phyloP scores from a whole-genome alignment of 495 filamentous ascomycete species.

The Xylona heveae region DNA sequence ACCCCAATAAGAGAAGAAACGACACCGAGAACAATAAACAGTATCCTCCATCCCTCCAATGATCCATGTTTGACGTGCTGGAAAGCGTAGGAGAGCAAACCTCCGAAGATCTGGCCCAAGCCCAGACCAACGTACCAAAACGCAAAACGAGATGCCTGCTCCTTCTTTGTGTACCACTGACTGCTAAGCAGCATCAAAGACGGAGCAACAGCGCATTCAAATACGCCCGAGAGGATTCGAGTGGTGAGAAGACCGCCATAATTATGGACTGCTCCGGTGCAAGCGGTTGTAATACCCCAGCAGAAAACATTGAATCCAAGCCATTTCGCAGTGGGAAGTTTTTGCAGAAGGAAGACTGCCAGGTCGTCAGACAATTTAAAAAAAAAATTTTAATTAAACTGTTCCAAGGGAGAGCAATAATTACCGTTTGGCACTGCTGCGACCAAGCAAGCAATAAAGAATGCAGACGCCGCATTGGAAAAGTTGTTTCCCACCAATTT shows the following conservation, averaged over 20 bases:
- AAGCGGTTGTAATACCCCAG: constrained; percentile 31
- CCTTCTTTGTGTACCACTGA: constrained; percentile 40
- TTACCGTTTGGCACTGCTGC: constrained; percentile 31
- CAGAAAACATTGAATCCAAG: constrained; percentile 10
- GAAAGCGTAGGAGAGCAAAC: constrained; percentile 36
- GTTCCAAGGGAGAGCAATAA: background rate
- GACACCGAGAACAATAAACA: constrained; percentile 37
- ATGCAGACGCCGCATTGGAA: constrained; percentile 28
- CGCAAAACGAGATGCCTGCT: constrained; percentile 38
- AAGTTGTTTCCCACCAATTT: constrained; percentile 30
- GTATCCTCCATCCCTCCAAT: constrained; percentile 35
- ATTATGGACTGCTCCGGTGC: constrained; percentile 28
- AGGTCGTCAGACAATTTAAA: background rate
- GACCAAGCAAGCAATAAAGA: constrained; percentile 32
- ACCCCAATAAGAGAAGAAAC: background rate
- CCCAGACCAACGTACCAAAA: constrained; percentile 48
- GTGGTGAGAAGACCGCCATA: constrained; percentile 23
- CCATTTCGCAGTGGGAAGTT: constrained; percentile 8
- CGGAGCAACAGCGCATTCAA: constrained; percentile 42
- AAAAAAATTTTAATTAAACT: background rate
- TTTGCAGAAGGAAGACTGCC: constrained; percentile 7
- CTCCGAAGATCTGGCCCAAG: constrained; percentile 38
- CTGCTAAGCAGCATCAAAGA: constrained; percentile 30
- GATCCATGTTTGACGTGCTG: constrained; percentile 25
- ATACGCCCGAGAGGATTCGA: constrained; percentile 38